A percentile compares a stretch with the other conserved stretches of the same genome.
Evolutionary conservation across 2,329 filamentous ascomycete species (phyloP).

Genomic region (Penicillium janthinellum): DNA sequence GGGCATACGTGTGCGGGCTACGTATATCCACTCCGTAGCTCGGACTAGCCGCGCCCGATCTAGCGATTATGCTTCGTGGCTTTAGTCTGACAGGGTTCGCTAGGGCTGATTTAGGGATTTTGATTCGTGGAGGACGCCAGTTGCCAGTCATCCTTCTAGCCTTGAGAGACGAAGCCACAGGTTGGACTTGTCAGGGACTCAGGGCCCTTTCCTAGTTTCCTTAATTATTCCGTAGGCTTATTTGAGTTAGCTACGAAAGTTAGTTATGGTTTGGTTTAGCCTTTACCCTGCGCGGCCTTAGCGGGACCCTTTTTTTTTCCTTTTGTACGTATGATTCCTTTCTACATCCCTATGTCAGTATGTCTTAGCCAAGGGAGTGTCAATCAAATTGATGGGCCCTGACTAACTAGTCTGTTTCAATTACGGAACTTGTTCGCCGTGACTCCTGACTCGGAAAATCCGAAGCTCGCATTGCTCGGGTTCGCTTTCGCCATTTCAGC

Average conservation of each 20-base stretch:
- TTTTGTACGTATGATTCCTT: background rate
- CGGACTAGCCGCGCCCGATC: conserved; percentile 17
- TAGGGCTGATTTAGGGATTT: background rate
- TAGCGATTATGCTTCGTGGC: conserved; percentile 12
- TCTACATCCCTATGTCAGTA: no score
- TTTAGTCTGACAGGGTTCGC: conserved; percentile 9
- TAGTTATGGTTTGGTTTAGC: background rate
- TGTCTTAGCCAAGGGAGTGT: no score
- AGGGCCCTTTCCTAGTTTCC: conserved; percentile 12
- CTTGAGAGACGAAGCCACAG: conserved; percentile 21
- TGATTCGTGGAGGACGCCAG: conserved; percentile 13
- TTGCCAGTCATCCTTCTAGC: background rate
- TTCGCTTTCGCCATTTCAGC: background rate
- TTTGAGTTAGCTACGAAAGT: background rate
- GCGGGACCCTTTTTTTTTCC: conserved; percentile 13
- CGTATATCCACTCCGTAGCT: conserved; percentile 22
- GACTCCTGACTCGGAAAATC: background rate
- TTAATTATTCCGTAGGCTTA: conserved; percentile 5
- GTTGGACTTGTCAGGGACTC: conserved; percentile 19
- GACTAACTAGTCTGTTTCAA: no score
- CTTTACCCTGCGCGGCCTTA: background rate
- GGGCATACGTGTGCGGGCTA: conserved; percentile 29
- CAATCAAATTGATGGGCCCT: no score
- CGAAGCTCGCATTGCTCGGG: background rate
- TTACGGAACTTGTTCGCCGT: background rate